Percentiles rank a stretch among this genome's conserved stretches.
Conservation (phyloP, 345 rosid species). For the Sisymbrium irio region DNA sequence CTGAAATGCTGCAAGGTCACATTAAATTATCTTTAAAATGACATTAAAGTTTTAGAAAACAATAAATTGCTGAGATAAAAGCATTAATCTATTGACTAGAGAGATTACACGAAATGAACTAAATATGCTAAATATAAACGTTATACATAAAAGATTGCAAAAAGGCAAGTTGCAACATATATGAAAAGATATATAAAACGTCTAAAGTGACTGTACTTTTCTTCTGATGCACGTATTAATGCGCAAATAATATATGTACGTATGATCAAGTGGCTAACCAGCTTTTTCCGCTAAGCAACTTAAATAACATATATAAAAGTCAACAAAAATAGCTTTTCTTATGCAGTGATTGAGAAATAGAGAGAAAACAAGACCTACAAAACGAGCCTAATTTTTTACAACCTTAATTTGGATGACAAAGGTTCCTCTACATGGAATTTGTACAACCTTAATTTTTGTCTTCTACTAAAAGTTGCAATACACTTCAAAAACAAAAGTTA, state of each 20-base stretch:
- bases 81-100: no score
- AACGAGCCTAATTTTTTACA: background rate
- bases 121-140: background rate
- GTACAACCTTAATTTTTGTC: background rate
- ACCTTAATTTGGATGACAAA: background rate
- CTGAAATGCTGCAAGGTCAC: no score
- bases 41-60: no score
- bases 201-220: background rate
- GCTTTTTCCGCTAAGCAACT: background rate
- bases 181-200: background rate
- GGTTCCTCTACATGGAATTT: background rate
- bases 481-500: background rate
- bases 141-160: background rate
- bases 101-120: background rate
- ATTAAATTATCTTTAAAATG: no score
- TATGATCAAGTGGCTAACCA: background rate
- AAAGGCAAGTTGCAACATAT: background rate
- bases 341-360: background rate
- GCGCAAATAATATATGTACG: background rate
- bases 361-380: background rate
- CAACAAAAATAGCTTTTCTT: background rate
- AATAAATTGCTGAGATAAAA: no score
- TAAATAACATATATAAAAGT: no score
- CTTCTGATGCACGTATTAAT: background rate
- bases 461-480: background rate